Base-by-base conservation (phyloP, 805 yeast genomes). In the Starmerella riodocensis region DNA sequence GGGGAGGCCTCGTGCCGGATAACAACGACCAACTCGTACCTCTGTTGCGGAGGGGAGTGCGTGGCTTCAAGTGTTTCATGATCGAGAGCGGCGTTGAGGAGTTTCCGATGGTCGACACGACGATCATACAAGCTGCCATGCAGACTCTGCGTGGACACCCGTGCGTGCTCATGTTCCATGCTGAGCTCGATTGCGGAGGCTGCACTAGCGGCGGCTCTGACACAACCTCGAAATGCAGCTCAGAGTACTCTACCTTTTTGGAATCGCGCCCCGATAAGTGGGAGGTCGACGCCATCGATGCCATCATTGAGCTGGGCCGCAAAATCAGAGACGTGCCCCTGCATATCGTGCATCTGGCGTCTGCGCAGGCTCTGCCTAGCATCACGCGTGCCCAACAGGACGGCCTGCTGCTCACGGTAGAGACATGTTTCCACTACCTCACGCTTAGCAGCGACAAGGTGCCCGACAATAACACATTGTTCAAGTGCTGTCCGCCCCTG, bases 401-500 rank as follows among this genome's bases (percentile, higher is more conserved):
- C 3, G 57, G 61, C 12, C 42, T 58, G 20, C 43, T 48, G 20
- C 67, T 86, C 40, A 65, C 93, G 0, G 93, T 85, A 2, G 97
- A 86, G 59, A 86, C 97, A 0, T 86, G 97, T 59, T 86, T 84
- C 72, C 97, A 86, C 58, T 86, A 86, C 59, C 65, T 86, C 36
- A 67, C 86, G 2, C 64, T 86, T 23, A 65, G 69, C 11, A 79
- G 94, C 4, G 95, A 85, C 54, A 66, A 67, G 23, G 81, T 86
- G 39, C 77, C 84, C 18, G 69, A 74, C 51, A 71, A 80, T 38
- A 73, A 78, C 19, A 88, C 97, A 3, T 82, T 78, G 53, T 83
- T 70, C 69, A 86, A 86, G 61, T 88, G 96, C 59, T 86, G 96
- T 59, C 97, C 97, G 1, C 97, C 97, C 2, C 84, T 86, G 48